Conservation (phyloP, 257 asterid species). For the Solanum phureja region DNA sequence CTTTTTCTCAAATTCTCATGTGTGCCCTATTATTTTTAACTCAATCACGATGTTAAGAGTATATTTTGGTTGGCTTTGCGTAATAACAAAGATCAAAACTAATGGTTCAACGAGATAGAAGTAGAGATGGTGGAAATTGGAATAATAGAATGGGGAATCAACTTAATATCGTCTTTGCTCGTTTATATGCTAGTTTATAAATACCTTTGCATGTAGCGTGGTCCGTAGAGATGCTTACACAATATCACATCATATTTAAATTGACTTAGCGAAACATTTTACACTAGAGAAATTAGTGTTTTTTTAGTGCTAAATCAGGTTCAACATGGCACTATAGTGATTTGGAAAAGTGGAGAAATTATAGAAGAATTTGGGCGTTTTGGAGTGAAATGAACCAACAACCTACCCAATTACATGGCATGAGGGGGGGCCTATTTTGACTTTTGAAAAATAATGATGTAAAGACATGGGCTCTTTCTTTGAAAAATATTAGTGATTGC, state of each 20-base stretch:
- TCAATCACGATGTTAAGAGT: not conserved
- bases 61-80: not conserved
- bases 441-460: not conserved
- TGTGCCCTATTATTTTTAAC: not conserved
- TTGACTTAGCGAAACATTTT: not conserved
- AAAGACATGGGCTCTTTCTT: not conserved
- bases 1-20: not conserved
- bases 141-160: not conserved
- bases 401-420: not conserved
- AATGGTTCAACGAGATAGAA: not conserved
- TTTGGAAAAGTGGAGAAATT: conserved; percentile 6
- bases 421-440: not conserved
- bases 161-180: not conserved
- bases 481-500: not conserved
- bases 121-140: not conserved
- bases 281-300: not conserved
- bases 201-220: not conserved
- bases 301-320: not conserved
- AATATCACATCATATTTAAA: not conserved
- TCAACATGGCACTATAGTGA: not conserved
- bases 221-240: not conserved
- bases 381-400: not conserved
- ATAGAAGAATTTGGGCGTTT: conserved; percentile 1
- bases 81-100: not conserved
- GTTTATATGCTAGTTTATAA: not conserved